Percentiles rank a stretch among this genome's conserved stretches.
Evolutionary conservation across 805 yeast genomes (phyloP).

Genomic region (Kuraishia capsulata): DNA sequence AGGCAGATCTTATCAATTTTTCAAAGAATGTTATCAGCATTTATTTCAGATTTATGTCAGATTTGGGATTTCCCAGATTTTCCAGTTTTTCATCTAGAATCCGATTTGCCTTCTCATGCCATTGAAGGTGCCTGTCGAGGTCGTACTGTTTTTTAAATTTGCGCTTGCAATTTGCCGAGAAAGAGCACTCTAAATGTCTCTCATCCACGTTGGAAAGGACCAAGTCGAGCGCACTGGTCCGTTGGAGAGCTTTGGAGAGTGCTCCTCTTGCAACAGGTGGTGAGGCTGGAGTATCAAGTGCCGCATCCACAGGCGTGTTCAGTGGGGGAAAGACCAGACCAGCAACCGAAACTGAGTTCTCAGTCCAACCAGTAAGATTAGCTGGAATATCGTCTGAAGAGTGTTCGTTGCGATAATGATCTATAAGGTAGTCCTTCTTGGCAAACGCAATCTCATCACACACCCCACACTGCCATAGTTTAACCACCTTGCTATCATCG

Average conservation of each 20-base stretch:
- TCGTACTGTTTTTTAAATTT: constrained; percentile 42
- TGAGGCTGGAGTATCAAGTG: not conserved
- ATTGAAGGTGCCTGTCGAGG: constrained; percentile 37
- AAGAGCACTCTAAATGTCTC: constrained; percentile 35
- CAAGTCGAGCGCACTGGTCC: constrained; percentile 22
- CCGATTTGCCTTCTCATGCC: too few relatives aligned
- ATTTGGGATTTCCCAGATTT: too few relatives aligned
- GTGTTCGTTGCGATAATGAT: constrained; percentile 47
- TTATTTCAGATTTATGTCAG: too few relatives aligned
- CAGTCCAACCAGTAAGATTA: not conserved
- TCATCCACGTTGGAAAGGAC: constrained; percentile 26
- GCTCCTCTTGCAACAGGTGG: not conserved
- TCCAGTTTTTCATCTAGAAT: constrained; percentile 6
- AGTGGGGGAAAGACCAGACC: not conserved
- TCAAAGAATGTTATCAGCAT: too few relatives aligned
- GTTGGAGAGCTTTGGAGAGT: not conserved
- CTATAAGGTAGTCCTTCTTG: constrained; percentile 45
- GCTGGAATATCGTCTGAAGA: not conserved
- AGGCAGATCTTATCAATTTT: too few relatives aligned
- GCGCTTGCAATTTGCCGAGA: constrained; percentile 36
- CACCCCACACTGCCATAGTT: constrained; percentile 57
- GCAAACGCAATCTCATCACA: constrained; percentile 40
- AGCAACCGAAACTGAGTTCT: not conserved
- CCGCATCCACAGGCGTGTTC: not conserved
- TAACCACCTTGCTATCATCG: constrained; percentile 39